These are phyloP conservation scores for Begonia peltatifolia DNA, from an alignment of 306 rosid genomes.

Conservation along the genomic window DNA sequence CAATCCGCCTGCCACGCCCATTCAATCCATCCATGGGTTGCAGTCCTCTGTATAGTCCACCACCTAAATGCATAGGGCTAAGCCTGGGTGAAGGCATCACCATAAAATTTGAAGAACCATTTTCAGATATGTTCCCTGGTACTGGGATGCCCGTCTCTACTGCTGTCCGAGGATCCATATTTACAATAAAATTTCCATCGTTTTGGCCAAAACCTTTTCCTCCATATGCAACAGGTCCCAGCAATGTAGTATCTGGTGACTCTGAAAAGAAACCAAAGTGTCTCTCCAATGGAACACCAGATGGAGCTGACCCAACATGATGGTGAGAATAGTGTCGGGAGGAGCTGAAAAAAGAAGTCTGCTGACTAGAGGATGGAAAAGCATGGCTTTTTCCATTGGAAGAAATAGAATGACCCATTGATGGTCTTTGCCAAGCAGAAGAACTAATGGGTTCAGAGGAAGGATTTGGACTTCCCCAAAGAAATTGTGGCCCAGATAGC, in stretches of 20 bases:
- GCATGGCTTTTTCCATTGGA: constrained; percentile 64
- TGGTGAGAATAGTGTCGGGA: constrained; percentile 14
- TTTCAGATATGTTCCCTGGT: constrained; percentile 52
- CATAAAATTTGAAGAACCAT: constrained; percentile 52
- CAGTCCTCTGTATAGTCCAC: constrained; percentile 50
- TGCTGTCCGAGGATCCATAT: constrained; percentile 37
- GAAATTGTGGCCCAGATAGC: constrained; percentile 85
- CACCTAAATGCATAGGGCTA: constrained; percentile 51
- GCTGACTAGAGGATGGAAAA: constrained; percentile 34
- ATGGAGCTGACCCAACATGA: constrained; percentile 84
- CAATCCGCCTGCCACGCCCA: constrained; percentile 58
- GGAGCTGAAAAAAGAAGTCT: constrained; percentile 33
- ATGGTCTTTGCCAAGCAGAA: constrained; percentile 60
- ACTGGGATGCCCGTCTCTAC: constrained; percentile 40
- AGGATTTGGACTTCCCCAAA: constrained; percentile 87
- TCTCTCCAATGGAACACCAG: constrained; percentile 65
- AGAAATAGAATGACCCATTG: constrained; percentile 46
- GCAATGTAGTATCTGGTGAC: constrained; percentile 68
- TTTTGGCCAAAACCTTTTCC: constrained; percentile 32
- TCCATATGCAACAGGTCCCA: constrained; percentile 36
- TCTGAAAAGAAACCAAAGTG: constrained; percentile 68
- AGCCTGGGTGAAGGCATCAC: constrained; percentile 67
- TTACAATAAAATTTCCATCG: constrained; percentile 50
- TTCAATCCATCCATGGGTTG: constrained; percentile 33
- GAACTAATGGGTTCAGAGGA: constrained; percentile 44